Conservation (phyloP, 2,329 filamentous ascomycete species). For the Fusarium tjaetaba region DNA sequence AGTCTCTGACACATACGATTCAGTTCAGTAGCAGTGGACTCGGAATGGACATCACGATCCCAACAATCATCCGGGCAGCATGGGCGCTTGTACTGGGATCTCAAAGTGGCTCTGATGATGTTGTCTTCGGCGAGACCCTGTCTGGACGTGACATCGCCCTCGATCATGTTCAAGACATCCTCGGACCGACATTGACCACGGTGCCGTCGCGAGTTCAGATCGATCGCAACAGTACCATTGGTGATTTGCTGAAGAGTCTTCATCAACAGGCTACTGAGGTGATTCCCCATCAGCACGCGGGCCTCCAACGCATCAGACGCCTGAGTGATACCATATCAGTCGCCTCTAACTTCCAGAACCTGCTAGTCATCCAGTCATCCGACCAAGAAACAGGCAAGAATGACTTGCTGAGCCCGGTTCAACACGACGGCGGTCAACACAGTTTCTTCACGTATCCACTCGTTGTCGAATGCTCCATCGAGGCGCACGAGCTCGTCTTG, state of each 20-base stretch:
- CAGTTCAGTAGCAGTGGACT: background rate
- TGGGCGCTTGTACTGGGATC: slow-evolving; percentile 21
- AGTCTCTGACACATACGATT: background rate
- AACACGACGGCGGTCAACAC: slow-evolving; percentile 1
- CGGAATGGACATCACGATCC: slow-evolving; percentile 13
- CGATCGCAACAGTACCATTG: background rate
- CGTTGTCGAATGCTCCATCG: slow-evolving; percentile 36
- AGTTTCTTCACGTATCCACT: slow-evolving; percentile 41
- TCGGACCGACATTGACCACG: slow-evolving; percentile 32
- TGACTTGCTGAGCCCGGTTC: slow-evolving; percentile 4
- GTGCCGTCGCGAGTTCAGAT: slow-evolving; percentile 20
- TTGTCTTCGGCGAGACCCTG: slow-evolving; percentile 28
- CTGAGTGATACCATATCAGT: slow-evolving; percentile 18
- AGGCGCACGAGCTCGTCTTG: slow-evolving; percentile 1
- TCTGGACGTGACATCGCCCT: slow-evolving; percentile 29
- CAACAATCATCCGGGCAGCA: slow-evolving; percentile 22
- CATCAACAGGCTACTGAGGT: slow-evolving; percentile 14
- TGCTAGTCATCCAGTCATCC: slow-evolving; percentile 44
- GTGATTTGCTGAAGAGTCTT: background rate
- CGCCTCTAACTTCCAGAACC: slow-evolving; percentile 40
- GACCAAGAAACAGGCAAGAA: background rate
- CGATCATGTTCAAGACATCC: slow-evolving; percentile 13
- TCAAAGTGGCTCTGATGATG: slow-evolving; percentile 26
- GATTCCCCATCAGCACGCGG: slow-evolving; percentile 45
- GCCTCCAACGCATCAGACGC: slow-evolving; percentile 46